Base-by-base conservation (phyloP, 768 basidiomycete genomes). In the Neoboletus subvelutipes region DNA sequence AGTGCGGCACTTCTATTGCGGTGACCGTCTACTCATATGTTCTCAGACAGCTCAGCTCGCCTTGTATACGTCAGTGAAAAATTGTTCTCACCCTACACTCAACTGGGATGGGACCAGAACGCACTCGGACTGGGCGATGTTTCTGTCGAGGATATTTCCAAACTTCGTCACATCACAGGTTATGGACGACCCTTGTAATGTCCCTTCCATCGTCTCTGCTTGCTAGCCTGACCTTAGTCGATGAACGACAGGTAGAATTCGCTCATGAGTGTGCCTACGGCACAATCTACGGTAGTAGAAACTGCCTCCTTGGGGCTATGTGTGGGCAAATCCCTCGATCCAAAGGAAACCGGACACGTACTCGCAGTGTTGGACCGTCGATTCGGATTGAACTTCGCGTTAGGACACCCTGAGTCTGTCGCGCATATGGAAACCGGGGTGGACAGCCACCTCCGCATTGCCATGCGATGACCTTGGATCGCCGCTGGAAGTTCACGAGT, bases 401-500 rank as follows among this genome's bases (percentile, higher is more conserved):
- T 9, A 17, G 17, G 17, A 18, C 36, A 13, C 5, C 11, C 5
- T 40, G 40, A 22, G 9, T 5, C 40, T 5, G 8, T 13, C 40
- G 40, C 17, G 36, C 36, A 17, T 34, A 20, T 54, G 24, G 52
- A 59, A 22, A 31, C 11, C 0, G 54, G 24, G 17, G 51, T 62
- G 12, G 50, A 51, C 12, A 58, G 48, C 15, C 61, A 62, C 39
- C 37, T 63, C 8, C 62, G 53, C 15, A 26, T 63, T 63, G 51
- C 22, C 31, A 42, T 41, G 36, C 10, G 36, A 51, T 28, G 4
- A 56, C 55, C 13, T 31, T 39, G 45, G 45, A 52, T 49, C 52
- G 46, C 20, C 29, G 11, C 15, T 52, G 60, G 56, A 56, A 28
- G n/a, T 49, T 50, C 34, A 58, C 57, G 15, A 40, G 40, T 17